Evolutionary conservation across 2,329 filamentous ascomycete species (phyloP).

Genomic region (Colletotrichum sp.): DNA sequence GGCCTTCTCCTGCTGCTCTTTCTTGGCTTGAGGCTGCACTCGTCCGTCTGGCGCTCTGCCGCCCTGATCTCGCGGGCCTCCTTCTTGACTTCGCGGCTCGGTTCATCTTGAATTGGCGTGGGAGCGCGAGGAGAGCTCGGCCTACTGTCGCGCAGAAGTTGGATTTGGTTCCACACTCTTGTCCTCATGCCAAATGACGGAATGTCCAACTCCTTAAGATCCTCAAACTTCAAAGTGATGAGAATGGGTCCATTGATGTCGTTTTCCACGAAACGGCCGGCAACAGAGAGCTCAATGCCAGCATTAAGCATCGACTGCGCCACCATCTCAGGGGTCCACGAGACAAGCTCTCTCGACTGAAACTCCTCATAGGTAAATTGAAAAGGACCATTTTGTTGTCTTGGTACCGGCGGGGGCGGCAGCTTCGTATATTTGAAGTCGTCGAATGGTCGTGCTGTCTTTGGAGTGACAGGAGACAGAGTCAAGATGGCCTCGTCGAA

Average conservation of each 20-base stretch:
- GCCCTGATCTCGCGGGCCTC: slow-evolving; percentile 33
- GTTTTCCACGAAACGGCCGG: slow-evolving; percentile 87
- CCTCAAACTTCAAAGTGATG: slow-evolving; percentile 90
- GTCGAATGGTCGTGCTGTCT: slow-evolving; percentile 48
- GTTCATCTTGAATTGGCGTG: slow-evolving; percentile 66
- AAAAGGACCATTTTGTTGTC: slow-evolving; percentile 55
- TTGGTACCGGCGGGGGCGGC: slow-evolving; percentile 21
- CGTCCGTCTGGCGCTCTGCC: slow-evolving; percentile 44
- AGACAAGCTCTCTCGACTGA: slow-evolving; percentile 62
- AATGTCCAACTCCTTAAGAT: slow-evolving; percentile 81
- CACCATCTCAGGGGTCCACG: slow-evolving; percentile 78
- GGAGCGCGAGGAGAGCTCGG: slow-evolving; percentile 56
- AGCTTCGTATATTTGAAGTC: slow-evolving; percentile 18
- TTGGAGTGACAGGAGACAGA: slow-evolving; percentile 76
- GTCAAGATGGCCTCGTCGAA: slow-evolving; percentile 61
- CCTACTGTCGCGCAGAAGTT: slow-evolving; percentile 65
- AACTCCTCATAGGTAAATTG: slow-evolving; percentile 62
- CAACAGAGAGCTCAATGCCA: slow-evolving; percentile 77
- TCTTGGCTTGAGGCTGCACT: slow-evolving; percentile 36
- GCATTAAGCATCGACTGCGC: slow-evolving; percentile 86
- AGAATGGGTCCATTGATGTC: slow-evolving; percentile 90
- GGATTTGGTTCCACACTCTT: slow-evolving; percentile 81
- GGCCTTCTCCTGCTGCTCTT: slow-evolving; percentile 45
- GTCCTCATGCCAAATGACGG: slow-evolving; percentile 82
- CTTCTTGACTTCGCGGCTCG: slow-evolving; percentile 53